phyloP scores from a whole-genome alignment of 2,329 filamentous ascomycete genomes.

The Xylaria sp. region DNA sequence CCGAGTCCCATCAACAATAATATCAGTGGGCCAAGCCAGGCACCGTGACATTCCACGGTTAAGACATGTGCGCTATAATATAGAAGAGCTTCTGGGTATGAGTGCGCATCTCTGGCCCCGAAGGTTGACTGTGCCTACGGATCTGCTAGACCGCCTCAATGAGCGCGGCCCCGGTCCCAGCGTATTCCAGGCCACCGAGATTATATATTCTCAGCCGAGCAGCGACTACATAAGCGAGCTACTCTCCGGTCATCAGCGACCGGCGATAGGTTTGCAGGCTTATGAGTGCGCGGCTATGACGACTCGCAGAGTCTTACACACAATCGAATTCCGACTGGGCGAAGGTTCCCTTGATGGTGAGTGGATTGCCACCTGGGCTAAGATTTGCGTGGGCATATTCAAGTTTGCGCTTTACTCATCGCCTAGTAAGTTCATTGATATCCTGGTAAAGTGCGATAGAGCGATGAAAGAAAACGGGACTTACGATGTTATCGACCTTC shows the following conservation, averaged over 20 bases:
- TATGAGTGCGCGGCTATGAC: background rate
- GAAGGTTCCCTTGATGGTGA: constrained; percentile 30
- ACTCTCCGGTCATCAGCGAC: background rate
- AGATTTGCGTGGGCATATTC: constrained; percentile 42
- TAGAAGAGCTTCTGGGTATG: background rate
- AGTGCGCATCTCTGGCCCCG: background rate
- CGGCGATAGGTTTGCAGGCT: constrained; percentile 10
- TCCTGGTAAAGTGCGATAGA: constrained; percentile 42
- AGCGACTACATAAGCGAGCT: constrained; percentile 30
- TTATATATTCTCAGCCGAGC: constrained; percentile 22
- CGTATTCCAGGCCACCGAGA: constrained; percentile 18
- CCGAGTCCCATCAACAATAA: background rate
- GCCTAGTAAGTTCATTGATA: constrained; percentile 29
- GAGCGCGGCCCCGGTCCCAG: background rate
- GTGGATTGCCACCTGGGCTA: constrained; percentile 42
- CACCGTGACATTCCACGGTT: constrained; percentile 19
- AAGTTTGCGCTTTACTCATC: constrained; percentile 41
- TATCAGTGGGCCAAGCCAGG: background rate
- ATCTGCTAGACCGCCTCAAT: rapidly evolving
- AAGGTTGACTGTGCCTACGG: no score
- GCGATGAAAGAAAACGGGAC: constrained; percentile 59
- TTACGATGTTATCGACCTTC: constrained; percentile 45
- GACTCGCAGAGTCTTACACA: constrained; percentile 2
- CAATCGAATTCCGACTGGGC: constrained; percentile 43
- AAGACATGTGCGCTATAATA: background rate